Evolutionary conservation across 2,329 filamentous ascomycete species (phyloP).

Genomic region (Clarireedia sp.): DNA sequence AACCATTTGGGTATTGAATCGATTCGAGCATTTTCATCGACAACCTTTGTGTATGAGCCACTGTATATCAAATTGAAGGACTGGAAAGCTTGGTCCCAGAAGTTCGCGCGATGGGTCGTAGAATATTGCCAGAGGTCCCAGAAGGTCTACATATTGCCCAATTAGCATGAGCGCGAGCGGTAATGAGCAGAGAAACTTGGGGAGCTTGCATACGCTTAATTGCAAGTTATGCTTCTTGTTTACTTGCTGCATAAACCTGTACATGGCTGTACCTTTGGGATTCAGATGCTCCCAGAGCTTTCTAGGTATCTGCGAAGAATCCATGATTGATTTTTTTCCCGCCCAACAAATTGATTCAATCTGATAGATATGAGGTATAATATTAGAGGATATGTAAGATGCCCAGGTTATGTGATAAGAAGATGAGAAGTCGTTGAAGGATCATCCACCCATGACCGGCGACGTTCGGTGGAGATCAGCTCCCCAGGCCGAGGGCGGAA

Average conservation of each 20-base stretch:
- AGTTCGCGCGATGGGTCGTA: slow-evolving; percentile 50
- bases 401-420: too few species aligned
- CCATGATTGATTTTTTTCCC: slow-evolving; percentile 11
- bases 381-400: too few species aligned
- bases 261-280: slow-evolving; percentile 56
- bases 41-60: slow-evolving; percentile 49
- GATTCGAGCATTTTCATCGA: slow-evolving; percentile 64
- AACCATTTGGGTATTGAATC: slow-evolving; percentile 72
- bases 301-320: slow-evolving; percentile 34
- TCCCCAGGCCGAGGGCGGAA: too few species aligned
- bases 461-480: too few species aligned
- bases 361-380: background rate
- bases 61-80: slow-evolving; percentile 53
- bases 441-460: too few species aligned
- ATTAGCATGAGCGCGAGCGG: background rate
- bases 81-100: slow-evolving; percentile 59
- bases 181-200: background rate
- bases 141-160: slow-evolving; percentile 45
- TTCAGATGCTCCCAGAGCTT: slow-evolving; percentile 63
- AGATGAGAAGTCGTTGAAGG: too few species aligned
- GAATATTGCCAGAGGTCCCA: slow-evolving; percentile 65
- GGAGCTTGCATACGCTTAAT: slow-evolving; percentile 42
- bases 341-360: background rate
- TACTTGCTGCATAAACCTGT: slow-evolving; percentile 55
- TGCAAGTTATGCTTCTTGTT: slow-evolving; percentile 50